Evolutionary conservation across 768 basidiomycete genomes (phyloP).

Genomic region (Podaxis rugospora): DNA sequence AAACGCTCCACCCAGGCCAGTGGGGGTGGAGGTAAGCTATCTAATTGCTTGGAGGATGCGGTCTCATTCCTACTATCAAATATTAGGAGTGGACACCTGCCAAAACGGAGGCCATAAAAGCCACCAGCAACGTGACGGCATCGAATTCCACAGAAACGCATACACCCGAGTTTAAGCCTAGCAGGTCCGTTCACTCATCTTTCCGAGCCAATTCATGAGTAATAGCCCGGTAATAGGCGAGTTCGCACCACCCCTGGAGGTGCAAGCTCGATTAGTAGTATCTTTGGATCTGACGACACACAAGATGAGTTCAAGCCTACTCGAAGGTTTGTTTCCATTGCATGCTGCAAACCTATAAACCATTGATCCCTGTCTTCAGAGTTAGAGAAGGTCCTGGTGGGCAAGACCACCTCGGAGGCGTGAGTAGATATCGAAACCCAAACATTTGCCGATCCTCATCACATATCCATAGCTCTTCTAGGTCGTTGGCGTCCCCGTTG

Average conservation of each 20-base stretch:
- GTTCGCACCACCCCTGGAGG: constrained; percentile 44
- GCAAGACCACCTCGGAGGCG: constrained; percentile 49
- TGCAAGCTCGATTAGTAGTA: constrained; percentile 34
- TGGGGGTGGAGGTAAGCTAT: constrained; percentile 12
- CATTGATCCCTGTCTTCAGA: constrained; percentile 28
- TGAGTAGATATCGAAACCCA: constrained; percentile 17
- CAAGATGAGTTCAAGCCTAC: constrained; percentile 60
- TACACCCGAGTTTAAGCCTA: constrained; percentile 38
- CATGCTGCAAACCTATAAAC: neutral
- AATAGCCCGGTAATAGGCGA: constrained; percentile 24
- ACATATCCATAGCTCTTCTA: constrained; percentile 17
- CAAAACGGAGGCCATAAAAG: neutral
- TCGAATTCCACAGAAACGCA: constrained; percentile 29
- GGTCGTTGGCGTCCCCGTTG: neutral
- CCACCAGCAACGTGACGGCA: constrained; percentile 14
- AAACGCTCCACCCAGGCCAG: constrained; percentile 42
- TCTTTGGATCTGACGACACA: constrained; percentile 42
- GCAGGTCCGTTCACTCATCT: constrained; percentile 35
- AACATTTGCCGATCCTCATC: neutral
- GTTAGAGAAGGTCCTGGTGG: constrained; percentile 70
- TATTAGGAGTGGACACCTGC: neutral
- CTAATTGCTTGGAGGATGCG: neutral
- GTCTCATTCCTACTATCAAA: neutral
- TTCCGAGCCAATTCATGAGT: neutral
- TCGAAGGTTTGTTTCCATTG: constrained; percentile 42